Evolutionary conservation across 2,329 filamentous ascomycete species (phyloP), one percentile per base, ranked within the genome.

Genomic region (Phialemoniopsis sp.): DNA sequence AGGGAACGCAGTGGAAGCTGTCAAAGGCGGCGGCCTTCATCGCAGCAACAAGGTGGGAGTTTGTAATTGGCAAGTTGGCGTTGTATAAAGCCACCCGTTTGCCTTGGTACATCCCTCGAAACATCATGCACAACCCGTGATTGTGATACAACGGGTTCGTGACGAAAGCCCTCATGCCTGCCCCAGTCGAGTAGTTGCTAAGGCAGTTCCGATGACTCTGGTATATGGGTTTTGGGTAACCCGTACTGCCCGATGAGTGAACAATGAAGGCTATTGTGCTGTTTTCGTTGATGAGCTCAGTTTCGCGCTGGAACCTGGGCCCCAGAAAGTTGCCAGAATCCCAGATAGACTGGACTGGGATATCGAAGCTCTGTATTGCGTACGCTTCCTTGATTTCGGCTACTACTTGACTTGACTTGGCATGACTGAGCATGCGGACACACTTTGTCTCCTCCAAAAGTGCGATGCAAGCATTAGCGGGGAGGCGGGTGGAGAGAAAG

Each of bases 161-260:
- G 40, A 71, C 57, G 50, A 73, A 67, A 2, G 63, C 61, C 18
- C 57, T 47, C 53, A 68, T 56, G 4, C 60, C 62, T 47, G 70
- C 66, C 17, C 64, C 66, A 10, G 60, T 62, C 0, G 59, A 54
- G 40, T 70, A 72, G 39, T 68, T 72, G 13, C 57, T 60, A 38
- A 76, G 55, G 19, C 63, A 68, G 18, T 62, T 62, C 5, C 55
- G 49, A 37, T 79, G 73, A 4, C 67, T 73, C 31, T 72, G 66
- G 45, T 64, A 72, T 38, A 80, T 77, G 0, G 73, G 73, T 42
- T 78, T 78, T 0, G 74, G 73, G 10, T 78, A 61, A 1, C 74
- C 73, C 2, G 76, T 78, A 1, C 67, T 72, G 4, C 75, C 74
- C 8, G 58, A 62, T 1, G 59, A 62, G 47, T 64, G 60, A 13